Base-by-base conservation (phyloP, 179 eudicot species). In the Amaranthus tricolor region DNA sequence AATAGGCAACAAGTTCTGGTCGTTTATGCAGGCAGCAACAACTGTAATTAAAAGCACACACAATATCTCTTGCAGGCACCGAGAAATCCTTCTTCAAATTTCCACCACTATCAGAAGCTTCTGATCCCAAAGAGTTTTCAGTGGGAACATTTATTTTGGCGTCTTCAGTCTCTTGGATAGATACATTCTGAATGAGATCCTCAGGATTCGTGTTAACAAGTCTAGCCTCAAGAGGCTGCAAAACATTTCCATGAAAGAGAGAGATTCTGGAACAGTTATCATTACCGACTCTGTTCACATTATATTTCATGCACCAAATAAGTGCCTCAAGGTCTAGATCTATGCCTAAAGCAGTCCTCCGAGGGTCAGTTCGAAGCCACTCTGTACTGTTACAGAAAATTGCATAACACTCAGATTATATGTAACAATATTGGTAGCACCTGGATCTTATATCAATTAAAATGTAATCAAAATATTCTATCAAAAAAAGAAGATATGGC, bases 1-100 rank as follows among this genome's bases (percentile, higher is more conserved):
- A 94, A 82, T 94, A 94, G 44, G 80, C 78, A 76, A 94, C 85
- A 78, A 94, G 92, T 76, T 92, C 96, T 70, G 78, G 79, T 10
- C 97, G 90, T 51, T 82, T 87, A 78, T 94, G 98, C 66, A 94
- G 89, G 79, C 98, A 94, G 81, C 98, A 94, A 63, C 98, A 94
- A 76, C 98, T 94, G 85, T 92, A 94, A 84, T 94, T 94, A 69
- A 94, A 94, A 74, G 98, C 97, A 72, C 98, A 94, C 6, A 94
- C 85, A 45, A 94, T 90, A 80, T 94, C 98, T 83, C 96, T 90
- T 65, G 84, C 82, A 15, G 91, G 88, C 77, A 85, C 67, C 19
- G 78, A 62, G 60, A 75, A n/a, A 21, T 80, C 86, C 58, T 57
- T 61, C 73, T 89, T 86, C 85, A 82, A 72, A 54, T 59, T 65